Percentiles rank a stretch among this genome's conserved stretches.
Evolutionary conservation across 2,329 filamentous ascomycete genomes (phyloP).

Genomic region (Botryotinia calthae): DNA sequence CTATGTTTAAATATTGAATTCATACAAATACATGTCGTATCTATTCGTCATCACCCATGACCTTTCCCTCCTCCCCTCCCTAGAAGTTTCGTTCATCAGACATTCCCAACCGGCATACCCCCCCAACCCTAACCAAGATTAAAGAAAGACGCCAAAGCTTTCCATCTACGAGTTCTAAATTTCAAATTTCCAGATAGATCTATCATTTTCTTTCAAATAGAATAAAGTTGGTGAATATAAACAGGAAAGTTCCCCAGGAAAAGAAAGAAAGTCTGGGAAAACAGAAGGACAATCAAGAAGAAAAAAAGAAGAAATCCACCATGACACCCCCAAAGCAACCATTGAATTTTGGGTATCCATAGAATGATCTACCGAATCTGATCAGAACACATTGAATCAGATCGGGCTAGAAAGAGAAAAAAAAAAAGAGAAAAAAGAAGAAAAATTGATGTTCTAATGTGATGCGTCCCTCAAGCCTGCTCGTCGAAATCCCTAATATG

Average conservation of each 20-base stretch:
- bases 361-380: not conserved
- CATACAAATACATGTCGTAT: not conserved
- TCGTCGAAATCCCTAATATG: constrained; percentile 18
- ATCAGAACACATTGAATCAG: not conserved
- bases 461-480: not conserved
- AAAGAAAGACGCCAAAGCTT: not conserved
- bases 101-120: not conserved
- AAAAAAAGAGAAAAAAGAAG: not conserved
- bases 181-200: not conserved
- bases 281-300: not conserved
- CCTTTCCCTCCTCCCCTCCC: not conserved
- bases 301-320: not conserved
- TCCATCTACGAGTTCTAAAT: not conserved
- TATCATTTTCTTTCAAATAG: not conserved
- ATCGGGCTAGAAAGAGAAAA: not conserved
- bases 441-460: not conserved
- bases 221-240: not conserved
- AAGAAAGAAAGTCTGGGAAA: not conserved
- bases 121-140: not conserved
- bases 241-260: not conserved
- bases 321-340: not conserved
- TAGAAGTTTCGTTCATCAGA: not conserved
- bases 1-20: not conserved
- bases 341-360: not conserved
- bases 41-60: not conserved